phyloP scores from a whole-genome alignment of 23 red algal genomes.

The Pyropia haitanensis region DNA sequence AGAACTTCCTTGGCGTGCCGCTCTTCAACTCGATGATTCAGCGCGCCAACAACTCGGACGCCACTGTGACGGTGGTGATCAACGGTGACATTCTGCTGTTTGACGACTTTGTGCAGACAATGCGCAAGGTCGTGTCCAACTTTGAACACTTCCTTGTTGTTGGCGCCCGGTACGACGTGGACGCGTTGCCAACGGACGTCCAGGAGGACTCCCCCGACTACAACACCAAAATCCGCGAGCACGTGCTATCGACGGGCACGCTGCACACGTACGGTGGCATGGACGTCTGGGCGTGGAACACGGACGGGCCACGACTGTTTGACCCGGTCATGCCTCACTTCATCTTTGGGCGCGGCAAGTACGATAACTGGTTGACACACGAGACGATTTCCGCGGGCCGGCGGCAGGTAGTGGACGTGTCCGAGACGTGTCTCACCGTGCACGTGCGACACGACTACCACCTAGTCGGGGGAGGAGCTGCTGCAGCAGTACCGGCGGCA shows the following conservation, averaged over 20 bases:
- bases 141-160: constrained; percentile 76
- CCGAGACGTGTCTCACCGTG: constrained; percentile 61
- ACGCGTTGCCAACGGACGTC: constrained; percentile 24
- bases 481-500: not conserved
- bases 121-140: constrained; percentile 40
- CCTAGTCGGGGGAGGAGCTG: constrained; percentile 7
- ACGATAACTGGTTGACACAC: constrained; percentile 97
- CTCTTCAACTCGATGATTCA: constrained; percentile 94
- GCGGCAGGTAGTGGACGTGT: constrained; percentile 65
- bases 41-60: constrained; percentile 57
- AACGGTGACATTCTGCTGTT: constrained; percentile 86
- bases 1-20: constrained; percentile 81
- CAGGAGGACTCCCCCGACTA: constrained; percentile 17
- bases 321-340: constrained; percentile 79
- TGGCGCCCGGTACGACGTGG: constrained; percentile 84
- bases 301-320: constrained; percentile 52
- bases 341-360: constrained; percentile 90
- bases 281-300: constrained; percentile 93
- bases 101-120: constrained; percentile 59
- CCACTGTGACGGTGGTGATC: constrained; percentile 61
- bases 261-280: constrained; percentile 97
- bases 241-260: constrained; percentile 36
- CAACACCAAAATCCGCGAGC: constrained; percentile 14
- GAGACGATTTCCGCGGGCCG: constrained; percentile 72
- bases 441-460: constrained; percentile 79